Evolutionary conservation across 495 filamentous ascomycete species (phyloP).

Genomic region (Amniculicola lignicola): DNA sequence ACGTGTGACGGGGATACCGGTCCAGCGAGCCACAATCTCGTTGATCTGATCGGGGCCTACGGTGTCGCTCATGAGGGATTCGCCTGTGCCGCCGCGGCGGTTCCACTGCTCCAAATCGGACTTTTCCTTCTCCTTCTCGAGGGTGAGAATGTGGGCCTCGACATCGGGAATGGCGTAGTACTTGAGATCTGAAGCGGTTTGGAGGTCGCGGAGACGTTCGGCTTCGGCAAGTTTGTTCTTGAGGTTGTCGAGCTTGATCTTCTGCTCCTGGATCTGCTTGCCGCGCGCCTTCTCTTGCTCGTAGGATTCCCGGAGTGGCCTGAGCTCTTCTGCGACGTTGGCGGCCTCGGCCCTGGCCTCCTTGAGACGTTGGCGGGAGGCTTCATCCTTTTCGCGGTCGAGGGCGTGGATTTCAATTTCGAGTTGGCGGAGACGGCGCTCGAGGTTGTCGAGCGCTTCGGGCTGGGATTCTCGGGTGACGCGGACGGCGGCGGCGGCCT

Average conservation of each 20-base stretch:
- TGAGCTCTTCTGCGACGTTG: conserved; percentile 87
- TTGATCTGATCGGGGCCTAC: conserved; percentile 99
- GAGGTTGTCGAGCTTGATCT: conserved; percentile 85
- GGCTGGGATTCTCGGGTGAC: conserved; percentile 95
- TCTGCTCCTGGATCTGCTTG: conserved; percentile 90
- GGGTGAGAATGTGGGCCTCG: conserved; percentile 67
- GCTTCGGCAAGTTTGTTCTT: conserved; percentile 90
- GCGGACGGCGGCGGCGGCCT: conserved; percentile 89
- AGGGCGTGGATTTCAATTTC: conserved; percentile 96
- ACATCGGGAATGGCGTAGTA: conserved; percentile 98
- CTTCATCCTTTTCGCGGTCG: conserved; percentile 89
- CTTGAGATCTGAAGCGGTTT: conserved; percentile 82
- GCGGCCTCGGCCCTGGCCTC: conserved; percentile 83
- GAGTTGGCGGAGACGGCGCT: conserved; percentile 81
- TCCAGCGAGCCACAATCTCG: conserved; percentile 94
- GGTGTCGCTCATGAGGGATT: conserved; percentile 76
- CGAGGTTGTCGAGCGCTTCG: conserved; percentile 87
- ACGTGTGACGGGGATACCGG: conserved; percentile 91
- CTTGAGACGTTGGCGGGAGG: conserved; percentile 74
- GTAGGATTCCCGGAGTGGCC: conserved; percentile 91
- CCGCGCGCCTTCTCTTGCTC: conserved; percentile 84
- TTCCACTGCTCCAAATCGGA: conserved; percentile 72
- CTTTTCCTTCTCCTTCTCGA: conserved; percentile 75
- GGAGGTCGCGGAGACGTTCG: conserved; percentile 75
- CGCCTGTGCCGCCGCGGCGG: conserved; percentile 53